phyloP scores from a whole-genome alignment of 73 alveolate species.

The Stentor roeselii region DNA sequence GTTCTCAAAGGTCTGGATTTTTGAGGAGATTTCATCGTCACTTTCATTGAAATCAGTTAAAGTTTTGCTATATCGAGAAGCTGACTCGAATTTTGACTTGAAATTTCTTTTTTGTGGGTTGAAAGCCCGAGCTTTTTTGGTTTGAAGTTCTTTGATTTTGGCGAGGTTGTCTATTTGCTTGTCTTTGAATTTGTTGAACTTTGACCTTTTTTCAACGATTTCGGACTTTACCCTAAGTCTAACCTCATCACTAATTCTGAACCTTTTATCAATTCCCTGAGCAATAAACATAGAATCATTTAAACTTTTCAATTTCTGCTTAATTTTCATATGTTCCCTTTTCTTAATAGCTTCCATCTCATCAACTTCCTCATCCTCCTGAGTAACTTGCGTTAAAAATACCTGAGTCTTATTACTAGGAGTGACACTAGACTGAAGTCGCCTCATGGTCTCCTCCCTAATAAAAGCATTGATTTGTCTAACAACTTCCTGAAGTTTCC shows the following conservation, averaged over 20 bases:
- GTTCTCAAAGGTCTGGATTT: not conserved
- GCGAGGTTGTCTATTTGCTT: not conserved
- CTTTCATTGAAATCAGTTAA: not conserved
- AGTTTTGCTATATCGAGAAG: not conserved
- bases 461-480: slow-evolving; percentile 7
- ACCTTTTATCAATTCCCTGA: not conserved
- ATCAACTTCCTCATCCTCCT: not conserved
- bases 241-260: not conserved
- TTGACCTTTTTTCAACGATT: not conserved
- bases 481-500: not conserved
- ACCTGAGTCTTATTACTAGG: not conserved
- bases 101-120: not conserved
- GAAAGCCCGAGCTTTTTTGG: not conserved
- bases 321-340: not conserved
- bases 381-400: not conserved
- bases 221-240: not conserved
- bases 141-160: not conserved
- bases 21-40: not conserved
- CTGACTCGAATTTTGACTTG: not conserved
- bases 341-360: slow-evolving; percentile 9
- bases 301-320: not conserved
- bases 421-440: not conserved
- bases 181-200: not conserved
- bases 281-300: not conserved
- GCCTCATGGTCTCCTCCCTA: not conserved